phyloP scores from a whole-genome alignment of 495 filamentous ascomycete species.

The Talaromyces thailandensis region DNA sequence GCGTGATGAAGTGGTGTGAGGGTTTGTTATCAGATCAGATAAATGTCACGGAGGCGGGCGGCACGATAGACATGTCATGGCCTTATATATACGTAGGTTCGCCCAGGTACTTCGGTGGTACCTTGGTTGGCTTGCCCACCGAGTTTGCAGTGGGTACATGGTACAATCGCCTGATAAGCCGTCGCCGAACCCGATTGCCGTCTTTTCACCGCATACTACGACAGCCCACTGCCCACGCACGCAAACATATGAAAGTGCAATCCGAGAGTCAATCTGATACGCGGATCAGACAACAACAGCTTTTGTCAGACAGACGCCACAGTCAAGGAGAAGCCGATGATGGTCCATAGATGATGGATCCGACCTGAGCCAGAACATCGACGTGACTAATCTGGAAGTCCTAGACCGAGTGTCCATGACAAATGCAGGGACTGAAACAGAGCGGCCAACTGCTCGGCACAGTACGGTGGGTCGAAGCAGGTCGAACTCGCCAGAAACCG shows the following conservation, averaged over 20 bases:
- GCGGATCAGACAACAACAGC: not conserved
- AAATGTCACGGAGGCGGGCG: not conserved
- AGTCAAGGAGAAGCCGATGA: constrained; percentile 6
- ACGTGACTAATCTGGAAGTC: constrained; percentile 5
- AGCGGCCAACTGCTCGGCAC: no score
- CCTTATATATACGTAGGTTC: not conserved
- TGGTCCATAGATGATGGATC: no score
- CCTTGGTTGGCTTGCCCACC: not conserved
- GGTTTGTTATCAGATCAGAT: not conserved
- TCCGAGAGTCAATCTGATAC: not conserved
- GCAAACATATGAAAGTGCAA: not conserved
- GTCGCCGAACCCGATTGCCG: constrained; percentile 2
- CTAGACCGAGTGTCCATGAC: constrained; percentile 2
- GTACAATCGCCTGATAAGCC: not conserved
- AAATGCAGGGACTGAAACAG: constrained; percentile 5
- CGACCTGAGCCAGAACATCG: constrained; percentile 5
- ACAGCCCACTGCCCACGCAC: not conserved
- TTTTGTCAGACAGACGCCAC: not conserved
- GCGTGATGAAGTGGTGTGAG: not conserved
- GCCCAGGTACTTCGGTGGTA: not conserved
- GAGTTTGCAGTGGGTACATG: not conserved
- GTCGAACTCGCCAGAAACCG: not conserved
- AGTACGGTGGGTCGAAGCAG: not conserved
- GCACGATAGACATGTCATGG: not conserved
- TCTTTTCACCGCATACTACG: not conserved